Percentiles rank a stretch among this genome's conserved stretches.
Conservation (phyloP, 2,329 filamentous ascomycete genomes). For the Lachnellula occidentalis region DNA sequence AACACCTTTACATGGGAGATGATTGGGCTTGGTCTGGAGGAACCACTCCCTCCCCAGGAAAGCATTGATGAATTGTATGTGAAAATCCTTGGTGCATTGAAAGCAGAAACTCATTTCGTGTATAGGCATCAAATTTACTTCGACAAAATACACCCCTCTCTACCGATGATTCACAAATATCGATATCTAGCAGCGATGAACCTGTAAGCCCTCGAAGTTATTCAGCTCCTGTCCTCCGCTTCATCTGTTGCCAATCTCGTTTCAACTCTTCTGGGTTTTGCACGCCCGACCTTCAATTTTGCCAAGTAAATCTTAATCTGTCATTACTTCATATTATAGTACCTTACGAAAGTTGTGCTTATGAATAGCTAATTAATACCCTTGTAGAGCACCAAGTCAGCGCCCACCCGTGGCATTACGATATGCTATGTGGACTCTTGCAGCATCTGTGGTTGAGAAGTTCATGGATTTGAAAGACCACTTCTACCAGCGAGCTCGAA, state of each 20-base stretch:
- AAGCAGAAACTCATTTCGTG: constrained; percentile 18
- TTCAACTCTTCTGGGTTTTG: background rate
- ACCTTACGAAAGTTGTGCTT: background rate
- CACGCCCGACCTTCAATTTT: background rate
- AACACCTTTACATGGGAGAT: constrained; percentile 75
- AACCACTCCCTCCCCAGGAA: constrained; percentile 61
- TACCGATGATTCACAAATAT: constrained; percentile 85
- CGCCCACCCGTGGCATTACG: constrained; percentile 82
- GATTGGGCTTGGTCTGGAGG: constrained; percentile 64
- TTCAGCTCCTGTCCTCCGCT: constrained; percentile 8
- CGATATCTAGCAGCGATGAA: constrained; percentile 87
- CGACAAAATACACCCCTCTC: constrained; percentile 77
- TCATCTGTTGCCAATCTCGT: background rate
- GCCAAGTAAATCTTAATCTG: background rate
- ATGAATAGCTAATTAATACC: constrained; percentile 10
- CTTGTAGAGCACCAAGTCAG: constrained; percentile 65
- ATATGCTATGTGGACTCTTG: constrained; percentile 94
- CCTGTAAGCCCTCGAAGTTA: constrained; percentile 44
- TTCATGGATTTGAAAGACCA: constrained; percentile 74
- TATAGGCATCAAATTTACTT: constrained; percentile 77
- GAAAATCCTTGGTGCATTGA: background rate
- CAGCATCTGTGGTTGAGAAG: constrained; percentile 80
- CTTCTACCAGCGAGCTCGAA: constrained; percentile 84
- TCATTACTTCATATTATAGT: background rate
- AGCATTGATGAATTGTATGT: constrained; percentile 75